Percentiles rank a stretch among this genome's conserved stretches.
Evolutionary conservation across 495 filamentous ascomycete genomes (phyloP).

Genomic region (Parathielavia appendiculata): DNA sequence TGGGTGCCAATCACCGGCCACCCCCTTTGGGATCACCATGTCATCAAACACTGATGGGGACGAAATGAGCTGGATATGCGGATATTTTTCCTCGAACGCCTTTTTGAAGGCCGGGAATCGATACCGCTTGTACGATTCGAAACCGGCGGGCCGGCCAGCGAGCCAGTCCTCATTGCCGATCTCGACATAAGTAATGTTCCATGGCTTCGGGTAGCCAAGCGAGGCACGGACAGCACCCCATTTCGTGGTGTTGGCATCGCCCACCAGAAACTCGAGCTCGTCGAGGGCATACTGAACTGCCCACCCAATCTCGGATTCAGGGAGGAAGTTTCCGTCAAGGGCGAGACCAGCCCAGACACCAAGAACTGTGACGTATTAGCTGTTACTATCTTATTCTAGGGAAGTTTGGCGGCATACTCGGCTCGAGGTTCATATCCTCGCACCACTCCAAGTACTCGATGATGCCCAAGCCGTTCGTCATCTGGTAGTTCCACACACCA

Average conservation of each 20-base stretch:
- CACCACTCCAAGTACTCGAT: constrained; percentile 62
- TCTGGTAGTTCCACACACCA: constrained; percentile 59
- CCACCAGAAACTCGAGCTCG: constrained; percentile 62
- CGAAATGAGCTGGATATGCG: constrained; percentile 39
- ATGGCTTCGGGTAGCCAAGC: constrained; percentile 55
- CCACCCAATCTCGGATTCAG: constrained; percentile 35
- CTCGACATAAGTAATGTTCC: constrained; percentile 55
- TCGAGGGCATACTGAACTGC: constrained; percentile 59
- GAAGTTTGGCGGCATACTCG: no score
- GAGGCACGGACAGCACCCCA: constrained; percentile 54
- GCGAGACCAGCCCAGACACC: constrained; percentile 58
- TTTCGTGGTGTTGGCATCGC: constrained; percentile 47
- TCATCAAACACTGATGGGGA: constrained; percentile 28
- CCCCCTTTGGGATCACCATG: constrained; percentile 39
- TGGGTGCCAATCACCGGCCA: constrained; percentile 39
- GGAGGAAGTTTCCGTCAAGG: constrained; percentile 47
- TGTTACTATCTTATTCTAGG: background rate
- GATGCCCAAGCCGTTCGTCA: constrained; percentile 58
- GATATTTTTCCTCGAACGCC: constrained; percentile 53
- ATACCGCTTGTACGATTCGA: constrained; percentile 31
- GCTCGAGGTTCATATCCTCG: constrained; percentile 55
- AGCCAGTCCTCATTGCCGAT: constrained; percentile 65
- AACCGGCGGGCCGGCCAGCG: constrained; percentile 25
- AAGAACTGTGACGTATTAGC: constrained; percentile 8
- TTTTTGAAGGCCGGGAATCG: constrained; percentile 53